A percentile compares a stretch with the other conserved stretches of the same genome.
phyloP scores from a whole-genome alignment of 306 rosid species.

The apple (Malus domestica) region DNA sequence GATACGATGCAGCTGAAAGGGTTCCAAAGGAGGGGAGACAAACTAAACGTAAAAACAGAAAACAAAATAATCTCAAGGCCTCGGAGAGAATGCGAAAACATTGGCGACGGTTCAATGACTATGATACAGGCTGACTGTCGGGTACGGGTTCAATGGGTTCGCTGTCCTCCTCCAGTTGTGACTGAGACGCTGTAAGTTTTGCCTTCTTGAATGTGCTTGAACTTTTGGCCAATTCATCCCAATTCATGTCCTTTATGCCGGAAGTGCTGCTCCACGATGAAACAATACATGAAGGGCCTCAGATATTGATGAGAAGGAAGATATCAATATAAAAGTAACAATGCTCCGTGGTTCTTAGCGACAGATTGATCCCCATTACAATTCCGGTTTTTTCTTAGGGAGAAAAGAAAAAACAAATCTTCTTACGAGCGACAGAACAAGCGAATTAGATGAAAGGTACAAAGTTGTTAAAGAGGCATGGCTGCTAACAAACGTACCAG shows the following conservation, averaged over 20 bases:
- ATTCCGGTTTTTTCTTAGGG: not conserved
- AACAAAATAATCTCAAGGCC: not conserved
- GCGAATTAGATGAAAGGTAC: not conserved
- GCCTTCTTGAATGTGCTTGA: conserved; percentile 66
- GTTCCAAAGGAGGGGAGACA: not conserved
- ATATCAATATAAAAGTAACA: conserved; percentile 3
- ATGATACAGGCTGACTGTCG: conserved; percentile 41
- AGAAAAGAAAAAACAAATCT: not conserved
- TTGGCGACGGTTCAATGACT: not conserved
- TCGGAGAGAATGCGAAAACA: not conserved
- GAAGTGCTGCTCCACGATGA: conserved; percentile 34
- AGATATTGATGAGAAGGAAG: not conserved
- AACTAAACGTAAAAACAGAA: not conserved
- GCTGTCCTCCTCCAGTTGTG: conserved; percentile 39
- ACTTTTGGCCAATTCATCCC: conserved; percentile 44
- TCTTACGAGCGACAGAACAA: not conserved
- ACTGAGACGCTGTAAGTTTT: conserved; percentile 47
- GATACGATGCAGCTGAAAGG: not conserved
- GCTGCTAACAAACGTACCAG: conserved; percentile 29
- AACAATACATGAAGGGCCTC: not conserved
- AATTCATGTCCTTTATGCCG: conserved; percentile 24
- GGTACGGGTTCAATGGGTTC: conserved; percentile 39
- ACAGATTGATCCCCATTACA: not conserved
- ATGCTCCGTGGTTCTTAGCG: not conserved
- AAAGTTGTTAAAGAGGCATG: not conserved